Conservation (phyloP, 139 green algal genomes). For the Zygnema cylindricum region DNA sequence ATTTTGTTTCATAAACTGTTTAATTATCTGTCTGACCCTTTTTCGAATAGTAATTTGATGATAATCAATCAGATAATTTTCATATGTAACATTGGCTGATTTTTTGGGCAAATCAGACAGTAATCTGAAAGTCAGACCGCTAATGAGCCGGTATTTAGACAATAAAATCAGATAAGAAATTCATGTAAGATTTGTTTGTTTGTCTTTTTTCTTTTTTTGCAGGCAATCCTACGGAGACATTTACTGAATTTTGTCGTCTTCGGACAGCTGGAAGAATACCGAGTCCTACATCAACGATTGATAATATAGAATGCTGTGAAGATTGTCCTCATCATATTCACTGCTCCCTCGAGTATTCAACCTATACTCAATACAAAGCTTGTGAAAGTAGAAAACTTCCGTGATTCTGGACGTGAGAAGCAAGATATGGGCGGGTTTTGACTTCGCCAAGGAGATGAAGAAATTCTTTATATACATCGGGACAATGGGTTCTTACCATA, state of each 20-base stretch:
- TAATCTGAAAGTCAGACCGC: not conserved
- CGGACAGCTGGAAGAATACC: slow-evolving; percentile 13
- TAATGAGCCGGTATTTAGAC: not conserved
- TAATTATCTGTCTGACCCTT: not conserved
- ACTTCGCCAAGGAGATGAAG: too few species aligned
- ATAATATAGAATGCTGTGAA: slow-evolving; percentile 1
- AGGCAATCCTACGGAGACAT: slow-evolving; percentile 14
- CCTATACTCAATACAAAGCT: slow-evolving; percentile 4
- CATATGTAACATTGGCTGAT: not conserved
- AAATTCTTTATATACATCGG: too few species aligned
- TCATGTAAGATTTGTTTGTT: not conserved
- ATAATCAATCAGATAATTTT: not conserved
- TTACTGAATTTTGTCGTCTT: not conserved
- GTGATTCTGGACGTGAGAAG: too few species aligned
- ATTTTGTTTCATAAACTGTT: not conserved
- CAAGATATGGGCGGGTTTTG: too few species aligned
- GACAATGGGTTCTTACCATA: too few species aligned
- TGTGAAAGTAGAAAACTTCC: not conserved
- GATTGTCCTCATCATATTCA: not conserved
- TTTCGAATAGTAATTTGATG: not conserved
- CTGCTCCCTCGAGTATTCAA: slow-evolving; percentile 12
- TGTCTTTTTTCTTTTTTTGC: slow-evolving; percentile 8
- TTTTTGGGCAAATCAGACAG: not conserved
- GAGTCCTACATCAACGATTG: not conserved
- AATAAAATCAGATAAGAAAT: not conserved